Evolutionary conservation across 148 eudicot species (phyloP).

Genomic region (Chenopodium berlandieri): DNA sequence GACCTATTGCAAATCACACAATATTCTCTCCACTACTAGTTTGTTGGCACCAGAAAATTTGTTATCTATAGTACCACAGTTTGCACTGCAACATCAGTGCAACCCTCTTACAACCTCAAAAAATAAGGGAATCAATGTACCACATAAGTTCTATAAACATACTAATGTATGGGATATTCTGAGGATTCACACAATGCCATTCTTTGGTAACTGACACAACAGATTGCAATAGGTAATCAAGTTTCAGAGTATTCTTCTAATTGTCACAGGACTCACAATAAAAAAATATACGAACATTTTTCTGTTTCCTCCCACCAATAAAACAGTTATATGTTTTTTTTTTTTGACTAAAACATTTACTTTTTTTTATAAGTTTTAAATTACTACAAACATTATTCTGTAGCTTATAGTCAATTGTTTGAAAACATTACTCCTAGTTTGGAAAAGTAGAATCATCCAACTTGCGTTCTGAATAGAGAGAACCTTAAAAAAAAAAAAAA

Average conservation of each 20-base stretch:
- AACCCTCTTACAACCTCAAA: background rate
- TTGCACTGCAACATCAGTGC: background rate
- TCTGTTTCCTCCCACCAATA: background rate
- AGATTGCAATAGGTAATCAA: background rate
- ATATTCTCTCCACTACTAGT: background rate
- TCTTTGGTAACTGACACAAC: background rate
- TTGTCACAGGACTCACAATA: background rate
- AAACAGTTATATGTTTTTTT: too few species aligned
- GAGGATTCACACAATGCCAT: background rate
- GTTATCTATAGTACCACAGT: background rate
- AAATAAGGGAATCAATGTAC: background rate
- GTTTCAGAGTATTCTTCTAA: background rate
- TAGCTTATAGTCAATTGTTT: background rate
- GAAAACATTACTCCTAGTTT: background rate
- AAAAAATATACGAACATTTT: too few species aligned
- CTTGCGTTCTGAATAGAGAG: background rate
- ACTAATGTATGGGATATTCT: background rate
- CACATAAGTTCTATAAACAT: background rate
- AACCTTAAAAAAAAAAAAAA: background rate
- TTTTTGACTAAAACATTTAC: too few species aligned
- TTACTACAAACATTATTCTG: background rate
- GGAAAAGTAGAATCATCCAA: background rate
- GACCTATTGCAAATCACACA: background rate
- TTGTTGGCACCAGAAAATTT: slow-evolving; percentile 6
- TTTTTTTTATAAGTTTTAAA: too few species aligned